phyloP scores from a whole-genome alignment of 352 stramenopile genomes.

The Phytophthora melonis region DNA sequence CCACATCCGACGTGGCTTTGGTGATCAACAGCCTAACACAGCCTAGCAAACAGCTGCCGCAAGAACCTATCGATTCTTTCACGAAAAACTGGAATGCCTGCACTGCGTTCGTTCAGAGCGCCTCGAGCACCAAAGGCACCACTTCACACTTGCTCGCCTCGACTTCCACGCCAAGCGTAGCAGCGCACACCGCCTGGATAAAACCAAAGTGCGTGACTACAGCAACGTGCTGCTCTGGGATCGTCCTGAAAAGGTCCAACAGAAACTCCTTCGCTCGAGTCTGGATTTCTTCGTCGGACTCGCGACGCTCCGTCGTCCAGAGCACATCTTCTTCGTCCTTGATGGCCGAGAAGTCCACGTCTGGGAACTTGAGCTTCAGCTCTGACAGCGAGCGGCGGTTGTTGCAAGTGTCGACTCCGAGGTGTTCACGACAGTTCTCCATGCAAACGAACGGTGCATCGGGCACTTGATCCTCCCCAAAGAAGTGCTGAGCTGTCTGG shows the following conservation, averaged over 20 bases:
- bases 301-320: slow-evolving; percentile 63
- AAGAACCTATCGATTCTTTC: too few relatives aligned
- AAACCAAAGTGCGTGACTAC: slow-evolving; percentile 76
- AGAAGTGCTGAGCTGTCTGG: slow-evolving; percentile 72
- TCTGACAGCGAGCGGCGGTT: slow-evolving; percentile 56
- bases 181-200: slow-evolving; percentile 64
- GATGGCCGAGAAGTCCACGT: slow-evolving; percentile 69
- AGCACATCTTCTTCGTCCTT: slow-evolving; percentile 57
- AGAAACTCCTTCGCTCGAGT: slow-evolving; percentile 62
- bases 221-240: slow-evolving; percentile 65
- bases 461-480: slow-evolving; percentile 41
- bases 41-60: too few relatives aligned
- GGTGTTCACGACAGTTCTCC: slow-evolving; percentile 67
- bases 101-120: slow-evolving; percentile 6
- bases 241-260: slow-evolving; percentile 52
- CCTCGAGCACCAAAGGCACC: slow-evolving; percentile 54
- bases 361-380: slow-evolving; percentile 62
- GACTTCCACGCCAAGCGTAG: slow-evolving; percentile 44
- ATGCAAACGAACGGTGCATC: slow-evolving; percentile 59
- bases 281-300: slow-evolving; percentile 67
- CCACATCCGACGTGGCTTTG: too few relatives aligned
- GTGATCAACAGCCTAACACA: too few relatives aligned
- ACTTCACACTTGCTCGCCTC: slow-evolving; percentile 56
- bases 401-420: slow-evolving; percentile 75
- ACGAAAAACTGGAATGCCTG: too few relatives aligned